These are phyloP conservation scores for Paracamarosporium sp. DNA, from an alignment of 2,329 filamentous ascomycete genomes.

Conservation along the genomic window DNA sequence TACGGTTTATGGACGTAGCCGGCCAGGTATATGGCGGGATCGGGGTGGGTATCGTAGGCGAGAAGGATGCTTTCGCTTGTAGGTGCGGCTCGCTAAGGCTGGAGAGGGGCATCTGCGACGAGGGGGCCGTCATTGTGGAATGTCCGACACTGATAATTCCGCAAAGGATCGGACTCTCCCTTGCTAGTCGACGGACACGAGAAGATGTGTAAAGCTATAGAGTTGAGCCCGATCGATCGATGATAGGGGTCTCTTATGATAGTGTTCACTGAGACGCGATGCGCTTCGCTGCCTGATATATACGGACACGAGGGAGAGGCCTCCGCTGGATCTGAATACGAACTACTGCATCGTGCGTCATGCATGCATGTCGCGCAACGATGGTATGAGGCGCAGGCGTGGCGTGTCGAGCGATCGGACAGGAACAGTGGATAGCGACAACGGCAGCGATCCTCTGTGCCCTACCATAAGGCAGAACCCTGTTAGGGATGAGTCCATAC, in stretches of 20 bases:
- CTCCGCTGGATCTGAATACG: constrained; percentile 10
- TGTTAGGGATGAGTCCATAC: not conserved
- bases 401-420: constrained; percentile 1
- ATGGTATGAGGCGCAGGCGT: constrained; percentile 6
- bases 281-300: constrained; percentile 3
- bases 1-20: constrained; percentile 33
- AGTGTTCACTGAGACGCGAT: not conserved
- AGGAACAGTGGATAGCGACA: too few species aligned
- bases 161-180: not conserved
- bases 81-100: constrained; percentile 23
- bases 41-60: constrained; percentile 27
- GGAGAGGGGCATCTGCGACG: constrained; percentile 31
- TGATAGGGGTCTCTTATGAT: not conserved
- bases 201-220: not conserved
- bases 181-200: not conserved
- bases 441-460: too few species aligned
- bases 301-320: not conserved
- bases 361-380: constrained; percentile 6
- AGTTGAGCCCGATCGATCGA: not conserved
- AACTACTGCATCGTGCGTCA: constrained; percentile 11
- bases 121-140: constrained; percentile 29
- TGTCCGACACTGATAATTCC: not conserved
- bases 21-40: constrained; percentile 29
- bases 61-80: constrained; percentile 17
- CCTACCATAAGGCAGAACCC: not conserved